Evolutionary conservation across 106 monocot genomes (phyloP), one percentile per base, ranked within the genome.

Genomic region (Triglochin maritima): DNA sequence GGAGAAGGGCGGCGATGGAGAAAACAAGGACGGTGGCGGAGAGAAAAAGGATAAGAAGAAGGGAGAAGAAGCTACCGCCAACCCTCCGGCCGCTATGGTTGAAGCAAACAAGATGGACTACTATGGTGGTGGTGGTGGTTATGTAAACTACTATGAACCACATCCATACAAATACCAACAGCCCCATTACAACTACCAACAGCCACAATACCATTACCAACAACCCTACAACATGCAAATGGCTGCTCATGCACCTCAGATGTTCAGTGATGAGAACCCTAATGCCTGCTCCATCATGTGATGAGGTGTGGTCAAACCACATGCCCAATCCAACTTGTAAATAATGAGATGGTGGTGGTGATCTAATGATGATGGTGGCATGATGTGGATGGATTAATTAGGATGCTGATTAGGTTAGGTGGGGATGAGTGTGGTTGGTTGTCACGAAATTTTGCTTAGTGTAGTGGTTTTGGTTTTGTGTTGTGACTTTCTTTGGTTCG

Each of bases 231-330:
- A 9, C 49, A 6, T 77, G 6, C 58, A 81, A 67, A 67, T 80
- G 69, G 69, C 64, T 11, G 69, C 64, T 11, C 72, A 78, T 29
- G 71, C 83, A 3, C 83, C 85, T 9, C 91, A 87, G 63, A 12
- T 87, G 16, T 87, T 92, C 66, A 92, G 85, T 59, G 92, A 92
- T 7, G 92, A 92, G 62, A 92, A 92, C 69, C 87, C 92, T 15
- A 92, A 87, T 63, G 84, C 87, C 3, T 92, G 92, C 66, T 79
- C 78, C 6, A 51, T 91, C 14, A 87, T 87, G 87, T 91, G 51
- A 66, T 7, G 56, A 56, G 29, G 60, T 60, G 17, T 9, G 29
- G 9, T 15, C 17, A 44, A 17, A 9, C 9, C 29, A 9, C 11
- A 11, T 52, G 52, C 9, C 11, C 11, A 8, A 8, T 6, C 9